A percentile compares a stretch with the other conserved stretches of the same genome.
phyloP scores from a whole-genome alignment of 768 basidiomycete species.

The Naematelia aurantialba region DNA sequence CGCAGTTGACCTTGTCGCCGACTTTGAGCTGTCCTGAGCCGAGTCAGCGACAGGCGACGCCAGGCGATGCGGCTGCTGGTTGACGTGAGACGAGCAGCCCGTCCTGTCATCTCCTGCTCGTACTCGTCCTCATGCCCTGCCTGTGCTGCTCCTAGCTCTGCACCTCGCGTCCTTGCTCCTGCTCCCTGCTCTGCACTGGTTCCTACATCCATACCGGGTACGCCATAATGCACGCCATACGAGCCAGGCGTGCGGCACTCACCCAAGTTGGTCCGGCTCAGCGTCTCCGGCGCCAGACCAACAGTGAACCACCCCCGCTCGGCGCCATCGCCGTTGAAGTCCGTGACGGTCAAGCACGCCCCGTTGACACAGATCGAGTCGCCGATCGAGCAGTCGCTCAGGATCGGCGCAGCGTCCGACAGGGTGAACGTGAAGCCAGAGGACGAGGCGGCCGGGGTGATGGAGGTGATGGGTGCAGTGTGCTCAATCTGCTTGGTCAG shows the following conservation, averaged over 20 bases:
- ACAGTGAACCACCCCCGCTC: constrained; percentile 83
- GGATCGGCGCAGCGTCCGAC: constrained; percentile 64
- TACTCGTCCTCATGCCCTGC: no score
- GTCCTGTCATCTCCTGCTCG: no score
- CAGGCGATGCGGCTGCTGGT: no score
- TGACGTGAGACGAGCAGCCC: not conserved
- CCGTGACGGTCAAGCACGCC: constrained; percentile 83
- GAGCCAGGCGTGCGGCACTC: constrained; percentile 28
- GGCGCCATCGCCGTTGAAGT: constrained; percentile 55
- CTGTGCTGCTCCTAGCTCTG: no score
- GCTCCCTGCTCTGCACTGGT: no score
- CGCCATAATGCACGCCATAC: not conserved
- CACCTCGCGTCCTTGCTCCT: no score
- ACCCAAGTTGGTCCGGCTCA: constrained; percentile 88
- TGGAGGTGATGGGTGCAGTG: constrained; percentile 67
- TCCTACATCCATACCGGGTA: no score
- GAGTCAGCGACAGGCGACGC: no score
- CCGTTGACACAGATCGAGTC: constrained; percentile 69
- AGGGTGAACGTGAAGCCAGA: constrained; percentile 77
- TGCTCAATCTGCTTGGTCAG: constrained; percentile 70
- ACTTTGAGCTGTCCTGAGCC: constrained; percentile 67
- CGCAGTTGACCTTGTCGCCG: constrained; percentile 81
- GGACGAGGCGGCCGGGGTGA: constrained; percentile 53
- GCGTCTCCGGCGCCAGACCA: constrained; percentile 92
- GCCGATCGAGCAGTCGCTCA: constrained; percentile 84